phyloP scores from a whole-genome alignment of 2,329 filamentous ascomycete species.

The Trichoderma cornu-damae region DNA sequence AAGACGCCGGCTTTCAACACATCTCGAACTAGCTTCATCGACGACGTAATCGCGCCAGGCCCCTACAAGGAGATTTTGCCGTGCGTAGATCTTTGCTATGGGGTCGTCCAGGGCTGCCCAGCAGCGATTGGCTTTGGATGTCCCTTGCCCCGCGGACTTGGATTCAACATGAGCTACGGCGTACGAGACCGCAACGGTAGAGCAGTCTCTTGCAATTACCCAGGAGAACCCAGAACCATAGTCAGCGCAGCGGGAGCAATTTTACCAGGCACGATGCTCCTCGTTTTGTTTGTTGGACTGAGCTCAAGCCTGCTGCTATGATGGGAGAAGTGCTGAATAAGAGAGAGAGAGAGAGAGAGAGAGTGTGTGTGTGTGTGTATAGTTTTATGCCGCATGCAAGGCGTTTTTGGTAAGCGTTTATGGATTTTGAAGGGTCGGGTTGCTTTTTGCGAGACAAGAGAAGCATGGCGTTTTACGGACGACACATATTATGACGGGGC shows the following conservation, averaged over 20 bases:
- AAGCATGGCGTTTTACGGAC: constrained; percentile 13
- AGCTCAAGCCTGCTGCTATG: constrained; percentile 2
- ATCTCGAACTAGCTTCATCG: constrained; percentile 69
- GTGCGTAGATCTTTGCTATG: constrained; percentile 82
- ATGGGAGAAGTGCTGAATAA: not conserved
- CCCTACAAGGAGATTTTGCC: constrained; percentile 93
- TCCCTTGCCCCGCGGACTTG: constrained; percentile 44
- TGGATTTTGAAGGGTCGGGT: not conserved
- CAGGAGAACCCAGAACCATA: constrained; percentile 34
- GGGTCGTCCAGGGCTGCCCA: constrained; percentile 80
- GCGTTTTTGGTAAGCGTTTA: constrained; percentile 12
- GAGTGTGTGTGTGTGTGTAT: no score
- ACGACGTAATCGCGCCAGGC: constrained; percentile 66
- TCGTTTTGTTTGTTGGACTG: constrained; percentile 16
- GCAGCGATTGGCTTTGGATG: constrained; percentile 70
- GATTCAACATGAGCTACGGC: constrained; percentile 36
- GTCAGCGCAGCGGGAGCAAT: constrained; percentile 20
- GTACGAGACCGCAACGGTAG: constrained; percentile 24
- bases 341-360: not conserved
- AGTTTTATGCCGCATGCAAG: constrained; percentile 7
- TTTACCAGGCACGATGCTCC: constrained; percentile 20
- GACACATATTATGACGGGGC: not conserved
- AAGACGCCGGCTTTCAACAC: constrained; percentile 30
- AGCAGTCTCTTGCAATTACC: constrained; percentile 36
- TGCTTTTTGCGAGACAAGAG: not conserved